These are phyloP conservation scores for Exophiala viscosa DNA, from an alignment of 2,329 filamentous ascomycete species.

Conservation along the genomic window DNA sequence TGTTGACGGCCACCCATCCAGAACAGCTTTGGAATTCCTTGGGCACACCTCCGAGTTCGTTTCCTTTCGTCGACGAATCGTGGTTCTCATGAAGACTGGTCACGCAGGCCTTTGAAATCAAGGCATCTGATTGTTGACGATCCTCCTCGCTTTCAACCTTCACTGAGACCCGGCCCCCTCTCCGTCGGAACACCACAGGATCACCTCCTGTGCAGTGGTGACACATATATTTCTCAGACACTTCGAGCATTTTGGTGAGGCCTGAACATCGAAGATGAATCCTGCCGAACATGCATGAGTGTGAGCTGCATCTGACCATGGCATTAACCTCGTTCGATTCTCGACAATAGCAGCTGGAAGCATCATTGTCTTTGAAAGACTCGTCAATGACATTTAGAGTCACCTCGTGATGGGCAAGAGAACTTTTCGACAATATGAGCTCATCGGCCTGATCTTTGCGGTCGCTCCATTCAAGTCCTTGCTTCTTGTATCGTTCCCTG, in stretches of 20 bases:
- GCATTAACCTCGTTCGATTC: conserved; percentile 1
- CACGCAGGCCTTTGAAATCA: neutral
- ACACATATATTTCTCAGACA: conserved; percentile 12
- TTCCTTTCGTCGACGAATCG: neutral
- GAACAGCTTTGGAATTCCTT: neutral
- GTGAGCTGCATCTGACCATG: conserved; percentile 18
- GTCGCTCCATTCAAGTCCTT: conserved; percentile 14
- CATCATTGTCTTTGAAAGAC: neutral
- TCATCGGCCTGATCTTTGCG: conserved; percentile 1
- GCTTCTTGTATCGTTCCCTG: conserved; percentile 23
- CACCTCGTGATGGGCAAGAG: neutral
- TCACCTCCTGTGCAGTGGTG: conserved; percentile 10
- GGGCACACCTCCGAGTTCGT: neutral
- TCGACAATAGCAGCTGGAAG: conserved; percentile 15
- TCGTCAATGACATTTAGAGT: neutral
- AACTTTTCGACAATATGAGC: neutral
- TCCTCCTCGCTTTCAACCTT: no score
- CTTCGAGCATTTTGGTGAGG: conserved; percentile 12
- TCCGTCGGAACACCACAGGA: no score
- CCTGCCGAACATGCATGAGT: conserved; percentile 17
- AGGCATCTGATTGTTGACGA: neutral
- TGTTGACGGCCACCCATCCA: conserved; percentile 6
- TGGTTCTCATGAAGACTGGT: neutral
- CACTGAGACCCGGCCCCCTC: neutral
- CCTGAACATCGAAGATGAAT: conserved; percentile 20